A percentile compares a stretch with the other conserved stretches of the same genome.
Conservation (phyloP, 805 yeast genomes). For the Peterozyma toletana region DNA sequence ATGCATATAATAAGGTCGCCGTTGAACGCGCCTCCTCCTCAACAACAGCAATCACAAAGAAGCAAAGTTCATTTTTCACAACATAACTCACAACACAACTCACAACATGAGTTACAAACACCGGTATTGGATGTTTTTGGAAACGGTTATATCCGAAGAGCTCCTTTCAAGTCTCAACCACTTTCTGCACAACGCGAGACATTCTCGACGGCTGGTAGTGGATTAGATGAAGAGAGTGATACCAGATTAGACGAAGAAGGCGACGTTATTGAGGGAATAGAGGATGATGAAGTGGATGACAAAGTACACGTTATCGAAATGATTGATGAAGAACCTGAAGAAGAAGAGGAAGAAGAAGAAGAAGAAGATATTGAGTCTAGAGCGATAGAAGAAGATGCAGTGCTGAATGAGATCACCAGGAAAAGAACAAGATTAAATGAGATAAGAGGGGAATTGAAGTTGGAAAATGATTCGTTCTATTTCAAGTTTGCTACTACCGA, state of each 20-base stretch:
- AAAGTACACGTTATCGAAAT: too few relatives aligned
- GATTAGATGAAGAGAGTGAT: constrained; percentile 6
- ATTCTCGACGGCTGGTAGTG: constrained; percentile 15
- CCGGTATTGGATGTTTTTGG: constrained; percentile 32
- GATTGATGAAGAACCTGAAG: constrained; percentile 2
- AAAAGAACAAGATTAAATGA: constrained; percentile 13
- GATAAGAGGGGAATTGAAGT: constrained; percentile 11
- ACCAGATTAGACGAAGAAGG: constrained; percentile 7
- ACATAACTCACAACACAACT: background rate
- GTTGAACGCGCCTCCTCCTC: constrained; percentile 1
- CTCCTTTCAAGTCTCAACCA: constrained; percentile 36
- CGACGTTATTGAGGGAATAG: background rate
- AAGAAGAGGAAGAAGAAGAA: constrained; percentile 2
- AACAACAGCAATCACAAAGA: background rate
- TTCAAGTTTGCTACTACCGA: background rate
- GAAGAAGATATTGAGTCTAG: too few relatives aligned
- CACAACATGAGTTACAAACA: background rate
- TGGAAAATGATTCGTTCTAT: constrained; percentile 2
- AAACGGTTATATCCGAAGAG: constrained; percentile 27
- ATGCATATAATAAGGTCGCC: too few relatives aligned
- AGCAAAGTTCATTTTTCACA: background rate
- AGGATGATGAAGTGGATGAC: background rate
- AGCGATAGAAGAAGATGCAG: too few relatives aligned
- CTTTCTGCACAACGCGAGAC: constrained; percentile 30
- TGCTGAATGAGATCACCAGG: too few relatives aligned